Percentiles rank a stretch among this genome's conserved stretches.
Conservation (phyloP, 2,329 filamentous ascomycete species). For the Clarireedia monteithiana region DNA sequence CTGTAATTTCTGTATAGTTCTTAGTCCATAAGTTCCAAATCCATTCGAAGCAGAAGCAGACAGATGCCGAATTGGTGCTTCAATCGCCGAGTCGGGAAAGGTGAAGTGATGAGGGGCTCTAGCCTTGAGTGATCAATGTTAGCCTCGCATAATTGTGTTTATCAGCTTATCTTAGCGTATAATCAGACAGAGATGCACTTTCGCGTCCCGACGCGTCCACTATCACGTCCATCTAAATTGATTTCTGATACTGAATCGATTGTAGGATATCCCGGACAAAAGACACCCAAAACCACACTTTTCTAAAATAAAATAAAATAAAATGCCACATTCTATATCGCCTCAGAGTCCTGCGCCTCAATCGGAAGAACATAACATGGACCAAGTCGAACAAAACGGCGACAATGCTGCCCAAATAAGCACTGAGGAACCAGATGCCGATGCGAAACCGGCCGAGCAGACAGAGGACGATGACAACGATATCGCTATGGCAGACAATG, state of each 20-base stretch:
- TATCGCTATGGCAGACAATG: slow-evolving; percentile 22
- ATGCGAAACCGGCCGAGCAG: slow-evolving; percentile 10
- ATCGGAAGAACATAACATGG: slow-evolving; percentile 31
- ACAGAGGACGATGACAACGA: slow-evolving; percentile 17
- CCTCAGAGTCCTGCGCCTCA: slow-evolving; percentile 25
- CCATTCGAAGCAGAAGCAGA: neutral
- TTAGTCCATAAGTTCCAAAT: too few species aligned
- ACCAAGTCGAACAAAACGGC: slow-evolving; percentile 25
- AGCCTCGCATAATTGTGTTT: neutral
- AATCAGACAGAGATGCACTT: neutral
- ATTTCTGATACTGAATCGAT: slow-evolving; percentile 1
- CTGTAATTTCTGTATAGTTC: too few species aligned
- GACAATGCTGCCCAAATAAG: slow-evolving; percentile 16
- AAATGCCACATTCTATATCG: slow-evolving; percentile 41
- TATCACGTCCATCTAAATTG: slow-evolving; percentile 1
- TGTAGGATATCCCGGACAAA: neutral
- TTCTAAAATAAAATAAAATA: neutral
- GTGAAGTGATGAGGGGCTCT: neutral
- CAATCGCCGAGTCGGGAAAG: too few species aligned
- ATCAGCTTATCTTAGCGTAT: slow-evolving; percentile 9
- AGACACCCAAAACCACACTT: neutral
- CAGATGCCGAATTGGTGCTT: too few species aligned
- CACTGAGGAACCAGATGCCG: neutral
- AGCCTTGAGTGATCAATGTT: neutral
- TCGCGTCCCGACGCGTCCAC: slow-evolving; percentile 3